Conservation (phyloP, 2,329 filamentous ascomycete genomes). For the Paraphaeosphaeria minitans region DNA sequence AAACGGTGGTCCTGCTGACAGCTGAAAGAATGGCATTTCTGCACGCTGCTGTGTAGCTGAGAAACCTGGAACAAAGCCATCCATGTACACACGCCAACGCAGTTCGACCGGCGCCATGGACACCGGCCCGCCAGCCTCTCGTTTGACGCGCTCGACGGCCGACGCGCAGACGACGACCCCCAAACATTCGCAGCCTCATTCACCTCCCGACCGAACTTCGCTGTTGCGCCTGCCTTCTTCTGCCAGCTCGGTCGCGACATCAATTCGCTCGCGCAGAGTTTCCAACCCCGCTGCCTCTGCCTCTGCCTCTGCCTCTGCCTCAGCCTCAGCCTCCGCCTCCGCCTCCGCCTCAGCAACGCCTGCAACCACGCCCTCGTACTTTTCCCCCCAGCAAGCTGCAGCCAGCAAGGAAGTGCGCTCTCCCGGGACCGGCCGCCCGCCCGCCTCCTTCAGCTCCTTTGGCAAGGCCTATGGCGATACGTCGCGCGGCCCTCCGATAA, state of each 20-base stretch:
- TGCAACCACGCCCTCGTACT: constrained; percentile 36
- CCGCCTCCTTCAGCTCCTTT: constrained; percentile 55
- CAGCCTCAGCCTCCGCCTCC: too few relatives aligned
- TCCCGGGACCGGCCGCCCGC: constrained; percentile 46
- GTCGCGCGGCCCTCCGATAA: constrained; percentile 56
- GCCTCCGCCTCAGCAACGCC: constrained; percentile 24
- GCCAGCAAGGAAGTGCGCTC: constrained; percentile 38
- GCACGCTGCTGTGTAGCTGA: constrained; percentile 8
- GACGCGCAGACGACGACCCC: constrained; percentile 21
- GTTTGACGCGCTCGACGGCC: constrained; percentile 13
- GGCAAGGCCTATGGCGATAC: constrained; percentile 52
- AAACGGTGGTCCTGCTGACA: constrained; percentile 9
- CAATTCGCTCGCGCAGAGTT: constrained; percentile 31
- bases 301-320: too few relatives aligned
- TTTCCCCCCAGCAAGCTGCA: constrained; percentile 35
- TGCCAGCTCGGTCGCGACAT: constrained; percentile 23
- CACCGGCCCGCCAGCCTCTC: constrained; percentile 15
- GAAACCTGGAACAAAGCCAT: constrained; percentile 7
- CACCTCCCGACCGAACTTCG: constrained; percentile 29
- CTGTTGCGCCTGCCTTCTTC: constrained; percentile 44
- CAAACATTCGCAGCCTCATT: constrained; percentile 34
- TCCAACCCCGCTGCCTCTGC: constrained; percentile 35
- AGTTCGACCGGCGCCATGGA: constrained; percentile 7
- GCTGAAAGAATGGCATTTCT: constrained; percentile 1
- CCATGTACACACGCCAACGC: constrained; percentile 15